phyloP scores from a whole-genome alignment of 345 rosid genomes.

The Gossypioides kirkii region DNA sequence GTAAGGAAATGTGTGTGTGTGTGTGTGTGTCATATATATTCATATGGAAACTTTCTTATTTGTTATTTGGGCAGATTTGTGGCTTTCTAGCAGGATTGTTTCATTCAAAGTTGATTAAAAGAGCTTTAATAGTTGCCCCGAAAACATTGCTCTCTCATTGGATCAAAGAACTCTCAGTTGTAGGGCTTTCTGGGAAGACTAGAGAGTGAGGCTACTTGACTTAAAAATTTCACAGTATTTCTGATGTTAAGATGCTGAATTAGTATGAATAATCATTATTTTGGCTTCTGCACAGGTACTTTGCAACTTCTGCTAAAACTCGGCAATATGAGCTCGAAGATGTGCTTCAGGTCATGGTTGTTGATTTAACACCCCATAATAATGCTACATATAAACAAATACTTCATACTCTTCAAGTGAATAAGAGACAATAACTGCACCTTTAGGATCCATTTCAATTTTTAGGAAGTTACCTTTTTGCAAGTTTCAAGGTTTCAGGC shows the following conservation, averaged over 20 bases:
- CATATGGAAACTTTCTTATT: conserved; percentile 5
- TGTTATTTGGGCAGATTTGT: conserved; percentile 60
- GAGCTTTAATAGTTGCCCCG: conserved; percentile 87
- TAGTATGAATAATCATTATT: conserved; percentile 4
- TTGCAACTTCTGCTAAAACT: conserved; percentile 61
- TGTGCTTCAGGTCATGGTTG: conserved; percentile 62
- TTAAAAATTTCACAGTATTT: conserved; percentile 1
- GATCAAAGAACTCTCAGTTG: conserved; percentile 84
- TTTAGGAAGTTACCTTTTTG: not conserved
- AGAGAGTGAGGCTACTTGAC: conserved; percentile 64
- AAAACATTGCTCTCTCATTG: conserved; percentile 92
- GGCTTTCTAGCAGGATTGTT: conserved; percentile 90
- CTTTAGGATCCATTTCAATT: not conserved
- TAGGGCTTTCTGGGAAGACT: conserved; percentile 78
- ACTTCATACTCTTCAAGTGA: not conserved
- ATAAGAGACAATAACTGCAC: not conserved
- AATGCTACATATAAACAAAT: not conserved
- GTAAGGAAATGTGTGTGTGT: conserved; percentile 29
- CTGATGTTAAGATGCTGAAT: not conserved
- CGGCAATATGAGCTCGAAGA: conserved; percentile 86
- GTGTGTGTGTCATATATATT: not conserved
- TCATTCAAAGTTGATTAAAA: conserved; percentile 67
- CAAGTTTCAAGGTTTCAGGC: not conserved
- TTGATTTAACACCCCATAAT: not conserved
- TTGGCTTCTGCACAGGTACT: conserved; percentile 49